Evolutionary conservation across 768 basidiomycete genomes (phyloP), one percentile per base, ranked within the genome.

Genomic region (Strobilomyces echinocephalus): DNA sequence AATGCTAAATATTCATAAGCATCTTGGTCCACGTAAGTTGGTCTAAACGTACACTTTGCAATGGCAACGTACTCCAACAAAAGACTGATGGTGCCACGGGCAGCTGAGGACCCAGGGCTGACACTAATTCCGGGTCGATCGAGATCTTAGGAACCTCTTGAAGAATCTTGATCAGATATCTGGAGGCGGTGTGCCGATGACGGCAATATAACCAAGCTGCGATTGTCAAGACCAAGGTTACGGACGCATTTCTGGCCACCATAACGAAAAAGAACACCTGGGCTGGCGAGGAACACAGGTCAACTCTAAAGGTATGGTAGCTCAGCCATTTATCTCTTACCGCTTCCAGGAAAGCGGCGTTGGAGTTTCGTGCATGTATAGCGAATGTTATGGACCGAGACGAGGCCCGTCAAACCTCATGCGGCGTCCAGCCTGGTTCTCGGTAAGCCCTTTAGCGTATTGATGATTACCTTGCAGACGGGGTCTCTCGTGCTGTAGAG

Each of bases 11-110:
- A 35, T n/a, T 26, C 1, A 30, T 71, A 21, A 69, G 51, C n/a
- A 47, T 4, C 4, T 34, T 42, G 16, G 18, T 40, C 26, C 41
- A 38, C 31, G 40, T n/a, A n/a, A 8, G 38, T 26, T 5, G n/a
- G 38, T 52, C 28, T 8, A 12, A 16, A 70, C 81, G 64, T 67
- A 88, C 90, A 90, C 72, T 94, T 95, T n/a, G 90, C 83, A 60
- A 99, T 99, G 30, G 95, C 88, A 55, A 98, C 97, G 72, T 99
- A 97, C 69, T 97, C 95, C 47, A 97, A 76, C 12, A 97, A 76
- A 43, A 97, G 77, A 63, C 95, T 87, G 59, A 95, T 91, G 1
- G 90, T 92, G 91, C 85, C 5, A 92, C 82, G 3, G 91, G 90
- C 3, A 98, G 68, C 52, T 95, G 78, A 7, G 84, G 74, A 2